Evolutionary conservation across 1,284 basidiomycete species (phyloP), one percentile per base, ranked within the genome.

Genomic region (Phellinidium pouzarii): DNA sequence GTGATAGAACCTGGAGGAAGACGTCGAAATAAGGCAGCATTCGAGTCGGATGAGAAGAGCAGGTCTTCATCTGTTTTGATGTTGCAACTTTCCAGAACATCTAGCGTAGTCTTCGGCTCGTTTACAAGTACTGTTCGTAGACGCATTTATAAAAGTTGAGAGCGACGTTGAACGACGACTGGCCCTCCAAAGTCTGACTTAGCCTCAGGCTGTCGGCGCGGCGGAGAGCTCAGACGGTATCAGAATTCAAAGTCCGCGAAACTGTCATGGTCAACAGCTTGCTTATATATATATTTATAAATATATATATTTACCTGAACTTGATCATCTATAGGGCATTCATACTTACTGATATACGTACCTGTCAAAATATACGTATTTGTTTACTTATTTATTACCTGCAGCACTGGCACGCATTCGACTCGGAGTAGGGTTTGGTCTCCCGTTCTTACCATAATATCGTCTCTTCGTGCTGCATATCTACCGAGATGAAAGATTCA

Each of bases 1-100:
- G 71, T 68, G 9, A 78, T 63, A 20, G 68, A 69, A 3, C 71
- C 75, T 6, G 66, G 59, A 22, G 82, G 77, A 20, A 86, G 66
- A 52, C 64, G 71, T 38, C 65, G 66, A 52, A 78, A 74, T 23
- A 84, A 67, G 19, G 41, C 48, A 14, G 79, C 74, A 45, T 73
- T 61, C 3, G 71, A 60, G 17, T 75, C 65, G 4, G 66, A 65
- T 11, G 68, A 68, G 60, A 83, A 82, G 4, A 87, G 60, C 23
- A 87, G 64, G 57, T 85, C 82, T 7, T 68, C 59, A 45, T 79
- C 80, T 6, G 81, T 82, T 57, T 65, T 72, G 50, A 86, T 77
- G 11, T 76, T 78, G 58, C 69, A 67, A 23, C 55, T 54, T 41
- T 67, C 64, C 23, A 77, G 62, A 3, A 62, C 62, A 20, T 62